Evolutionary conservation across 805 yeast genomes (phyloP).

Genomic region (Ogataea philodendri): DNA sequence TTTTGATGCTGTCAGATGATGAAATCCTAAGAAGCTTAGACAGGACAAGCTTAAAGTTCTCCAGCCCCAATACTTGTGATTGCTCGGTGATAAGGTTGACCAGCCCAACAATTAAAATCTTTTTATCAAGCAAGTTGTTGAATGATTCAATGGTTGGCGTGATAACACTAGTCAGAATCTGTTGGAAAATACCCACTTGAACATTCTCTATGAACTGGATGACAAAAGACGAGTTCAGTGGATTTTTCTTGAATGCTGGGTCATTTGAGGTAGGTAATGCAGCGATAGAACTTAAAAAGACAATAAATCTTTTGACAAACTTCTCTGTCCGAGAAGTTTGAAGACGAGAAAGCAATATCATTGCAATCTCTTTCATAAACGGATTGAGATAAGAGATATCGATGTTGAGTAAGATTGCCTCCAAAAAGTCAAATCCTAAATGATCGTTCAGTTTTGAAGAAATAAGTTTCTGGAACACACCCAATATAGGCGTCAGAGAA

Average conservation of each 20-base stretch:
- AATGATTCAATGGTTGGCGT: constrained; percentile 46
- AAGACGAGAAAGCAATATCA: constrained; percentile 73
- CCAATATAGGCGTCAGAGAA: constrained; percentile 73
- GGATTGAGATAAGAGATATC: constrained; percentile 49
- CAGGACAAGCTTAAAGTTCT: constrained; percentile 42
- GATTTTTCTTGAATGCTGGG: constrained; percentile 19
- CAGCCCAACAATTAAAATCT: constrained; percentile 48
- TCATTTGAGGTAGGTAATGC: constrained; percentile 29
- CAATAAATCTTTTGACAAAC: constrained; percentile 66
- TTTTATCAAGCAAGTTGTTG: constrained; percentile 42
- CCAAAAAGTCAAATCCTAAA: constrained; percentile 82
- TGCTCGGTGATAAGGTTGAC: constrained; percentile 42
- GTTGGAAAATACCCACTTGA: constrained; percentile 58
- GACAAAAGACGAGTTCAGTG: constrained; percentile 43
- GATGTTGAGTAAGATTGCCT: constrained; percentile 58
- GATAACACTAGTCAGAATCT: constrained; percentile 48
- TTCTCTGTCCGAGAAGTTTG: constrained; percentile 81
- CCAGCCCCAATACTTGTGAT: constrained; percentile 39
- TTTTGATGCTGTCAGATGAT: constrained; percentile 35
- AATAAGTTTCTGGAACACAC: constrained; percentile 93
- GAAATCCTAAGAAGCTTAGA: constrained; percentile 40
- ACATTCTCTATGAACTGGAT: constrained; percentile 68
- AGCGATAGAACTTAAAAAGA: constrained; percentile 48
- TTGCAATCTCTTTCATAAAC: constrained; percentile 68
- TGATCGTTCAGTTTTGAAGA: constrained; percentile 80